These are phyloP conservation scores for Colletotrichum endophyticum DNA, from an alignment of 2,329 filamentous ascomycete species.

Conservation along the genomic window DNA sequence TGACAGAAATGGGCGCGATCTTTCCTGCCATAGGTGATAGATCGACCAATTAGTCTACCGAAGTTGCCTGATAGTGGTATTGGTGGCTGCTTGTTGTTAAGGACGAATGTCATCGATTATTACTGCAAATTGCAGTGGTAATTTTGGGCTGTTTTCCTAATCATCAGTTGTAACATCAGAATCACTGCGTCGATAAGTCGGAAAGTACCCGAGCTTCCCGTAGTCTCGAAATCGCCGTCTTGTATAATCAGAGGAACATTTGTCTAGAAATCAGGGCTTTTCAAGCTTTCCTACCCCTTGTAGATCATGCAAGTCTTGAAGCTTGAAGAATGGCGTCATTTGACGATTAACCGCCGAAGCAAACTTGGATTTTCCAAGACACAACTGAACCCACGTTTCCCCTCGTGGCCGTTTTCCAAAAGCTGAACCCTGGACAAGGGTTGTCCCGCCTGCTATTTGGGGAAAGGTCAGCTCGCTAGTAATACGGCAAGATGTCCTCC, in stretches of 20 bases:
- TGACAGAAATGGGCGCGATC: not conserved
- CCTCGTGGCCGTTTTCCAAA: not conserved
- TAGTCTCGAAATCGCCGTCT: not conserved
- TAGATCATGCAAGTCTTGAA: not conserved
- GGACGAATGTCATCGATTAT: rapidly evolving
- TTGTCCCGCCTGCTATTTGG: not conserved
- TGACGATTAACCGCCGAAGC: not conserved
- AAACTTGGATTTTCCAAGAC: constrained; percentile 10
- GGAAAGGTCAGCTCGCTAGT: not conserved
- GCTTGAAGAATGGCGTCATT: constrained; percentile 3
- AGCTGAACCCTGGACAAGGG: not conserved
- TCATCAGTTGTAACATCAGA: not conserved
- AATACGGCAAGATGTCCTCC: not conserved
- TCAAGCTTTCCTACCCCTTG: not conserved
- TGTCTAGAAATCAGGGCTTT: not conserved
- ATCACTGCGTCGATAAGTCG: not conserved
- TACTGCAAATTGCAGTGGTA: rapidly evolving
- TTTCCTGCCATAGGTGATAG: not conserved
- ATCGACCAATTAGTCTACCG: not conserved
- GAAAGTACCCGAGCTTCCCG: not conserved
- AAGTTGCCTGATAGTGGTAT: not conserved
- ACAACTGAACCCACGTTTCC: not conserved
- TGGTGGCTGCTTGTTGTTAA: rapidly evolving
- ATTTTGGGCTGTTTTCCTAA: not conserved
- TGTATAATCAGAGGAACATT: rapidly evolving